Evolutionary conservation across 306 rosid species (phyloP).

Genomic region (Gleditsia sinensis): DNA sequence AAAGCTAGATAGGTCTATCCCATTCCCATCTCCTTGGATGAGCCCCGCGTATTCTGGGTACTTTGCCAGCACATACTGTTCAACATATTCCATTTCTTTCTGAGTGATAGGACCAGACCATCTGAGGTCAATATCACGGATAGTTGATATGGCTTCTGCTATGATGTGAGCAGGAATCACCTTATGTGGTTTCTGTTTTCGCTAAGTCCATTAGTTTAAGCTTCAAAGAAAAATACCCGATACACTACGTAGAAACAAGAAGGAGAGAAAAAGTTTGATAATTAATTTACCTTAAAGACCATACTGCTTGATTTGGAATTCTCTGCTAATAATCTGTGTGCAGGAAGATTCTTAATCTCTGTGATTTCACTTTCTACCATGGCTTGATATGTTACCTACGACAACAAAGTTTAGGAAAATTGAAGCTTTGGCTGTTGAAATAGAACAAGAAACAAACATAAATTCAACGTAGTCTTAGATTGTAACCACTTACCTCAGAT

Average conservation of each 20-base stretch:
- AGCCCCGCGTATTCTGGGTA: slow-evolving; percentile 75
- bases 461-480: slow-evolving; percentile 5
- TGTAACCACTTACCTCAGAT: slow-evolving; percentile 53
- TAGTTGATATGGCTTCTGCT: slow-evolving; percentile 78
- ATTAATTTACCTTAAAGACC: slow-evolving; percentile 81
- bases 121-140: slow-evolving; percentile 72
- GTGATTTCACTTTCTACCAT: slow-evolving; percentile 52
- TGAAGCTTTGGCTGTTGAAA: slow-evolving; percentile 15
- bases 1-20: slow-evolving; percentile 57
- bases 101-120: slow-evolving; percentile 95
- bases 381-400: slow-evolving; percentile 41
- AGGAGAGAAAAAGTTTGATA: not conserved
- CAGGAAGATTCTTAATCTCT: slow-evolving; percentile 46
- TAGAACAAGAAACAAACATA: not conserved
- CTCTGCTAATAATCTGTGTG: slow-evolving; percentile 51
- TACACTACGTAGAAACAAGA: not conserved
- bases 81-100: slow-evolving; percentile 80
- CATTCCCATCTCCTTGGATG: slow-evolving; percentile 60
- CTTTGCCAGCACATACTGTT: slow-evolving; percentile 77
- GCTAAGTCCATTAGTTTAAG: not conserved
- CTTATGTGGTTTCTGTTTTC: slow-evolving; percentile 54
- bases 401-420: slow-evolving; percentile 2
- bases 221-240: slow-evolving; percentile 2
- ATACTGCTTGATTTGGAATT: slow-evolving; percentile 76
- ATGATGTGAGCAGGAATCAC: slow-evolving; percentile 74